Base-by-base conservation (phyloP, 176 grass and related monocot genomes). In the Rhynchospora breviuscula region DNA sequence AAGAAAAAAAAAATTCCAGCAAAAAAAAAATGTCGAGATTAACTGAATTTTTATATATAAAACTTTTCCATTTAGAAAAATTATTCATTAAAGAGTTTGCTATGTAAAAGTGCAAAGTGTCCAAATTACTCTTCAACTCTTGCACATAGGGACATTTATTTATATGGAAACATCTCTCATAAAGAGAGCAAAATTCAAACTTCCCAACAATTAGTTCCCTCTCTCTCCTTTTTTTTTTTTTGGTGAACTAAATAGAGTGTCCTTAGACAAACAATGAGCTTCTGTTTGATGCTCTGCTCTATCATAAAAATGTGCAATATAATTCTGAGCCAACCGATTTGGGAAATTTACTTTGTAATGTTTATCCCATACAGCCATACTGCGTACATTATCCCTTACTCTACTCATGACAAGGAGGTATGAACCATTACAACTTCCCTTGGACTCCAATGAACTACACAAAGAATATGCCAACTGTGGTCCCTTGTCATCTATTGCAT, bases 351-450 rank as follows among this genome's bases (percentile, higher is more conserved):
- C 49, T 77, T 77, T 12, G 10, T 29, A 76, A 53, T 43, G 44
- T 70, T 51, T 3, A 75, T 52, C 3, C 13, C 31, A 26, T 82
- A 65, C 59, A 22, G 21, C 9, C 31, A 26, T 82, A 65, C 59
- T 45, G 21, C 9, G 61, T 82, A 67, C 15, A 33, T 22, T 82
- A 82, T 65, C 80, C 80, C 59, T 65, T 82, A 82, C 80, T 82
- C 62, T 12, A 82, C 80, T 26, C 60, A 82, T 82, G 80, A 82
- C 33, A 82, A 82, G 61, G 57, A 82, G 59, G 80, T 82, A 82
- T 29, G 54, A 82, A 82, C 80, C 44, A 67, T 82, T 64, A 19
- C 62, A 49, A 17, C 80, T 82, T 82, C 80, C 56, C 80, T 82
- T 82, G 4, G 62, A 82, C 60, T 65, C 80, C 19, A 82, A 8